A percentile compares a stretch with the other conserved stretches of the same genome.
Conservation (phyloP, 805 yeast genomes). For the Ogataea neopini region DNA sequence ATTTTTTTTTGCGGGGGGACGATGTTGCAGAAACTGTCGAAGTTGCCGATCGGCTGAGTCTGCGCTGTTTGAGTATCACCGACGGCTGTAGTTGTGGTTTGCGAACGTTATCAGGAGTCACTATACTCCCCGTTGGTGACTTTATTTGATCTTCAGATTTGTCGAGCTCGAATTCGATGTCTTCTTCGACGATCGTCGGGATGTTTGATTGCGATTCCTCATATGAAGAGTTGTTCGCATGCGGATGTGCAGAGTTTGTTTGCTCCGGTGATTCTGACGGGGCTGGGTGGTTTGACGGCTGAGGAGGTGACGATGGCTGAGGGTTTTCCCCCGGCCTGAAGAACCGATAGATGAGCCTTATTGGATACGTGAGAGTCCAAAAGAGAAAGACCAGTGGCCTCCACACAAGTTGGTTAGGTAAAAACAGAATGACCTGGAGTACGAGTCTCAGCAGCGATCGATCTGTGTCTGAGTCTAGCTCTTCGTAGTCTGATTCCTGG, state of each 20-base stretch:
- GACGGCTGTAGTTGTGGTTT: conserved; percentile 6
- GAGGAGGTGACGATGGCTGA: no score
- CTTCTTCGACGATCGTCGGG: conserved; percentile 37
- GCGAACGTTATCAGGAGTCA: conserved; percentile 4
- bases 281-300: no score
- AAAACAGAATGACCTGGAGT: conserved; percentile 40
- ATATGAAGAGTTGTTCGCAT: neutral
- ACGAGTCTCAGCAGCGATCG: conserved; percentile 20
- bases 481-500: conserved; percentile 20
- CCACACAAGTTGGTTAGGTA: conserved; percentile 52
- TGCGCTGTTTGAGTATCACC: neutral
- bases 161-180: conserved; percentile 36
- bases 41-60: conserved; percentile 1
- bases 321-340: neutral
- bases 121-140: conserved; percentile 32
- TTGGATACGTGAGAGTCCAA: conserved; percentile 57
- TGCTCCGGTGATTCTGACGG: no score
- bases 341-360: conserved; percentile 35
- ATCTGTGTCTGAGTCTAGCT: conserved; percentile 11
- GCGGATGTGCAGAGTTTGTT: no score
- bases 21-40: conserved; percentile 1
- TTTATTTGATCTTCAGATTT: conserved; percentile 36
- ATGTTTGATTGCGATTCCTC: conserved; percentile 18
- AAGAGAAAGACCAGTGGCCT: conserved; percentile 53
- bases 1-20: conserved; percentile 28